A percentile compares a stretch with the other conserved stretches of the same genome.
phyloP scores from a whole-genome alignment of 2,329 filamentous ascomycete genomes.

The Ceratocystis lukuohia region DNA sequence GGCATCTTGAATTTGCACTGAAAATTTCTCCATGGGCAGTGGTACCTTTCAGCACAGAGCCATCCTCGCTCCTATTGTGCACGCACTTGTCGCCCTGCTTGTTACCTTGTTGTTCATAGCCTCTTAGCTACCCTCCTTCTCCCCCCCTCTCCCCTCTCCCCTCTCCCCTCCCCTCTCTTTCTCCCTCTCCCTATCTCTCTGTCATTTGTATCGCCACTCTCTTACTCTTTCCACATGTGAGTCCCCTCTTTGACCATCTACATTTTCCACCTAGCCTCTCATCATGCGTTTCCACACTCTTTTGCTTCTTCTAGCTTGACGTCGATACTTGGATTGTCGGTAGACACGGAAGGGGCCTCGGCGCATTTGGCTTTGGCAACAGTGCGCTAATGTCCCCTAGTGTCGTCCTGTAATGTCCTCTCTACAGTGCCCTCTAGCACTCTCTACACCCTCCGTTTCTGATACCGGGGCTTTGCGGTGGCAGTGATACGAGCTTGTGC shows the following conservation, averaged over 20 bases:
- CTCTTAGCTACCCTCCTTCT: not conserved
- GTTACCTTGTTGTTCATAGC: no score
- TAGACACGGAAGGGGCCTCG: not conserved
- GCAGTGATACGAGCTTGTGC: conserved; percentile 7
- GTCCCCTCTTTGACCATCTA: not conserved
- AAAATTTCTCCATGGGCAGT: not conserved
- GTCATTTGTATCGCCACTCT: not conserved
- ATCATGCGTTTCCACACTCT: not conserved
- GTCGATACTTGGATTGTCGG: not conserved
- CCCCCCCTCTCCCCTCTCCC: not conserved
- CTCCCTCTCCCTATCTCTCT: not conserved
- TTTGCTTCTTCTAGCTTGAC: not conserved
- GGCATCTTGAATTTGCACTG: not conserved
- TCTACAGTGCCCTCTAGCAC: not conserved
- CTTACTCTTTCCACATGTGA: not conserved
- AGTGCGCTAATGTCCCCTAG: not conserved
- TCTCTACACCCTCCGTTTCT: not conserved
- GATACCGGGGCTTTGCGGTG: conserved; percentile 3
- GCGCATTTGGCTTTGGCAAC: not conserved
- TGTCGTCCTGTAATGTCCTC: not conserved
- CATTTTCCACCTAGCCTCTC: not conserved
- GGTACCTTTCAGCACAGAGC: not conserved
- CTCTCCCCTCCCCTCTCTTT: not conserved
- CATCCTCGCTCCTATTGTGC: no score
- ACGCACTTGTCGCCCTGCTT: no score